Evolutionary conservation across 805 yeast species (phyloP).

Genomic region (Henningerozyma blattae): DNA sequence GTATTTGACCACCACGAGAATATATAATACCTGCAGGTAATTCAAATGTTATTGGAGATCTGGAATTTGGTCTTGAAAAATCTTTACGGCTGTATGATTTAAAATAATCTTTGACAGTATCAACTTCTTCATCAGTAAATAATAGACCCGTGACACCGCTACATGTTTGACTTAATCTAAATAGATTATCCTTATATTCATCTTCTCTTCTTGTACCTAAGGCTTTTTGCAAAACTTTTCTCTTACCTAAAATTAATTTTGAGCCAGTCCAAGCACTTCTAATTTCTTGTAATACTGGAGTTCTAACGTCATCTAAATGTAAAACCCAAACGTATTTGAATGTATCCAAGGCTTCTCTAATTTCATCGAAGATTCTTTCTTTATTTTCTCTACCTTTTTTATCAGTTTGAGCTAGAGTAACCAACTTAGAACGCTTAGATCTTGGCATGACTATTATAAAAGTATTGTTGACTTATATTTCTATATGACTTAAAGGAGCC

Average conservation of each 20-base stretch:
- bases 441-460: constrained; percentile 61
- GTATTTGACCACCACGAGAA: constrained; percentile 89
- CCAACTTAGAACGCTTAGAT: constrained; percentile 92
- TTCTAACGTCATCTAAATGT: constrained; percentile 83
- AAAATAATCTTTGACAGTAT: constrained; percentile 85
- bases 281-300: constrained; percentile 87
- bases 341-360: constrained; percentile 68
- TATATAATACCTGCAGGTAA: constrained; percentile 87
- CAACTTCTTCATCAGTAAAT: constrained; percentile 79
- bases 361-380: constrained; percentile 81
- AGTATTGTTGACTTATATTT: too few relatives aligned
- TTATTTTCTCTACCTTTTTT: constrained; percentile 92
- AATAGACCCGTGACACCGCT: constrained; percentile 78
- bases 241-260: constrained; percentile 79
- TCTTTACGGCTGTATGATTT: constrained; percentile 66
- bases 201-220: constrained; percentile 79
- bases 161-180: constrained; percentile 49
- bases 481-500: too few relatives aligned
- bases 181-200: constrained; percentile 80
- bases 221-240: constrained; percentile 87
- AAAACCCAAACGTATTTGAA: constrained; percentile 77
- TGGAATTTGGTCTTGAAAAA: constrained; percentile 81
- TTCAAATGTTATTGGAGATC: constrained; percentile 69
- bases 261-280: constrained; percentile 91
- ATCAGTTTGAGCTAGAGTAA: constrained; percentile 90